phyloP scores from a whole-genome alignment of 2,329 filamentous ascomycete genomes.

The Calonectria pauciramosa region DNA sequence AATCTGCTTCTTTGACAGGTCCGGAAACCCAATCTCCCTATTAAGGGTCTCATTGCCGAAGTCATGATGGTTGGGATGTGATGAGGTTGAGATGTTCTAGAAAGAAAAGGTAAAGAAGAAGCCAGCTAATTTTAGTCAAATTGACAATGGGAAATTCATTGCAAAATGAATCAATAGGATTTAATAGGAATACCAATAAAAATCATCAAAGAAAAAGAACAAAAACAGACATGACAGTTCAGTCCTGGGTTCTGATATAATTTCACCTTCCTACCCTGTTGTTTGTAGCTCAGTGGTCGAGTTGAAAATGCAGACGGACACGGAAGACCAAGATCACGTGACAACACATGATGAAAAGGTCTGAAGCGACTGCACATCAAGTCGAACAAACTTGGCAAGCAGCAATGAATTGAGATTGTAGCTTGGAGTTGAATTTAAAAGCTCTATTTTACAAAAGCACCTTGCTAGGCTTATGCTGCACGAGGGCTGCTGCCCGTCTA shows the following conservation, averaged over 20 bases:
- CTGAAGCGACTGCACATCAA: neutral
- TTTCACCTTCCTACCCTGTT: neutral
- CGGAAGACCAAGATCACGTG: conserved; percentile 32
- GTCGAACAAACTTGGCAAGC: neutral
- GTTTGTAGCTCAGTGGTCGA: no score
- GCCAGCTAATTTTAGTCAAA: neutral
- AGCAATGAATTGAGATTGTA: neutral
- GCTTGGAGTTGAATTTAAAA: neutral
- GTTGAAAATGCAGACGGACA: neutral
- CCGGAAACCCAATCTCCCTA: neutral
- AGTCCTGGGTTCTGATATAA: neutral
- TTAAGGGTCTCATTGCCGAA: neutral
- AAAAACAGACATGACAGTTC: neutral
- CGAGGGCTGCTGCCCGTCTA: neutral
- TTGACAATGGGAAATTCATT: neutral
- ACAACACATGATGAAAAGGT: neutral
- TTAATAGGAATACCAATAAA: neutral
- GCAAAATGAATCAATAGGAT: neutral
- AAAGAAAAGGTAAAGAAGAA: neutral
- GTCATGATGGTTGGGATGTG: conserved; percentile 8
- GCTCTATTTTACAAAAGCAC: neutral
- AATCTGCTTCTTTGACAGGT: neutral
- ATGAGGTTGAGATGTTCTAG: neutral
- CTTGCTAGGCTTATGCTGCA: neutral
- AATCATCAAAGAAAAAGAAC: neutral